Evolutionary conservation across 2,329 filamentous ascomycete genomes (phyloP).

Genomic region (Calonectria hawksworthii): DNA sequence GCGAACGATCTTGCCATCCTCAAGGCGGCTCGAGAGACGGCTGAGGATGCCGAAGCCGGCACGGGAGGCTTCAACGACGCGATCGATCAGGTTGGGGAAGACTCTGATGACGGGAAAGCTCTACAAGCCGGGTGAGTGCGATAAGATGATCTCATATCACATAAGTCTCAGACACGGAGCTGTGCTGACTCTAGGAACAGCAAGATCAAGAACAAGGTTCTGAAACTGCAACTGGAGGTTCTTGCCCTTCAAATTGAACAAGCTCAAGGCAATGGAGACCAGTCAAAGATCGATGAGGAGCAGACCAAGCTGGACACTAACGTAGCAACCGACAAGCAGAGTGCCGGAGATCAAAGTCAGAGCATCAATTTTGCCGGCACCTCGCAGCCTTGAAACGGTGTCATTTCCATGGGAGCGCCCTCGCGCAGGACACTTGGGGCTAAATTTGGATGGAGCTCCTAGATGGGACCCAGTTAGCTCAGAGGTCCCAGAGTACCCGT

Average conservation of each 20-base stretch:
- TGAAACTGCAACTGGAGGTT: conserved; percentile 69
- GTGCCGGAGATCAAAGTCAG: conserved; percentile 52
- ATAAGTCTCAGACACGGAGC: not conserved
- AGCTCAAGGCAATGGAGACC: conserved; percentile 61
- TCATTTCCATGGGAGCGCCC: not conserved
- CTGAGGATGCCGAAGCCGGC: conserved; percentile 67
- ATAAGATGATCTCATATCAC: not conserved
- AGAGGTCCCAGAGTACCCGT: too few species aligned
- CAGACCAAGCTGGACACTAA: conserved; percentile 68
- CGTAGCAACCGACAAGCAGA: conserved; percentile 55
- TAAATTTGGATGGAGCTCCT: not conserved
- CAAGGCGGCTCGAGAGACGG: conserved; percentile 61
- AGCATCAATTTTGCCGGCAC: conserved; percentile 50
- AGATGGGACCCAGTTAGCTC: not conserved
- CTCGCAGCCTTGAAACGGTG: conserved; percentile 14
- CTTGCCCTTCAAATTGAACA: conserved; percentile 64
- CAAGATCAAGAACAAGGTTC: conserved; percentile 73
- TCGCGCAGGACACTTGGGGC: not conserved
- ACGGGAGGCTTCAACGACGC: conserved; percentile 62
- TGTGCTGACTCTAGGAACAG: conserved; percentile 12
- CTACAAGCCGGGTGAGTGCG: conserved; percentile 59
- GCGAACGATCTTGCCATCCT: conserved; percentile 64
- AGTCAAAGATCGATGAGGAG: conserved; percentile 60
- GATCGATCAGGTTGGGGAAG: conserved; percentile 60
- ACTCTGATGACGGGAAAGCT: conserved; percentile 56